These are phyloP conservation scores for baker's yeast (Saccharomyces cerevisiae) DNA, from an alignment of 805 yeast species.

Conservation along the genomic window DNA sequence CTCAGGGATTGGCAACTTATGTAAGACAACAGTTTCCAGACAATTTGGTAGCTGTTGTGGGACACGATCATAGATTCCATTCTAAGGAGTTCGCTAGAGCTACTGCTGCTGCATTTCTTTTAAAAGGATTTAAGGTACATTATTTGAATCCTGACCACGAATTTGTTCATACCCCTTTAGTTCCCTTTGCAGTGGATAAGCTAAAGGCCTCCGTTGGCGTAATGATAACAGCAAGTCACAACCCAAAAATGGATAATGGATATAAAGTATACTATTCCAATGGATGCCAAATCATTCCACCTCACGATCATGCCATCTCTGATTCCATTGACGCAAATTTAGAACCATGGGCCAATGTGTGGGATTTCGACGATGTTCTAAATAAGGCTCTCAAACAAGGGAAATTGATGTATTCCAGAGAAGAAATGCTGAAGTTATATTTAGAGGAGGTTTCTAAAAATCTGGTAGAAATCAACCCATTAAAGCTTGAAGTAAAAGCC, in stretches of 20 bases:
- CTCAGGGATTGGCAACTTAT: conserved; percentile 68
- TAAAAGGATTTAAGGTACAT: conserved; percentile 61
- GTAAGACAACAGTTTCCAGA: conserved; percentile 26
- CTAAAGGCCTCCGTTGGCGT: conserved; percentile 68
- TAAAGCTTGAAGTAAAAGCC: background rate
- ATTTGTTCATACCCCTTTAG: conserved; percentile 77
- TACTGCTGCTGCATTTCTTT: conserved; percentile 65
- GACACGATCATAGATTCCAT: conserved; percentile 85
- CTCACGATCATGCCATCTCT: conserved; percentile 75
- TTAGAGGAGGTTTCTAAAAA: conserved; percentile 25
- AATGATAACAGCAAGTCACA: conserved; percentile 88
- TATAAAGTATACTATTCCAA: conserved; percentile 89
- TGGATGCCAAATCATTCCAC: conserved; percentile 94
- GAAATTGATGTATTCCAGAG: conserved; percentile 35
- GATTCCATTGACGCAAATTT: conserved; percentile 50
- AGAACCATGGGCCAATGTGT: conserved; percentile 48
- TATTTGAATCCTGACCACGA: conserved; percentile 34
- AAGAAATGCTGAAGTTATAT: conserved; percentile 38
- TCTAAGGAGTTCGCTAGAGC: conserved; percentile 73
- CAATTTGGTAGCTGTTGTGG: conserved; percentile 48
- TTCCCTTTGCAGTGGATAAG: conserved; percentile 74
- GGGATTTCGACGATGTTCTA: conserved; percentile 39
- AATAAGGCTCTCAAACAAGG: conserved; percentile 17
- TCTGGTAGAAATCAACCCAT: conserved; percentile 26
- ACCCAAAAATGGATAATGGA: conserved; percentile 82